Evolutionary conservation across 2,329 filamentous ascomycete genomes (phyloP).

Genomic region (Paecilomyces formosus): DNA sequence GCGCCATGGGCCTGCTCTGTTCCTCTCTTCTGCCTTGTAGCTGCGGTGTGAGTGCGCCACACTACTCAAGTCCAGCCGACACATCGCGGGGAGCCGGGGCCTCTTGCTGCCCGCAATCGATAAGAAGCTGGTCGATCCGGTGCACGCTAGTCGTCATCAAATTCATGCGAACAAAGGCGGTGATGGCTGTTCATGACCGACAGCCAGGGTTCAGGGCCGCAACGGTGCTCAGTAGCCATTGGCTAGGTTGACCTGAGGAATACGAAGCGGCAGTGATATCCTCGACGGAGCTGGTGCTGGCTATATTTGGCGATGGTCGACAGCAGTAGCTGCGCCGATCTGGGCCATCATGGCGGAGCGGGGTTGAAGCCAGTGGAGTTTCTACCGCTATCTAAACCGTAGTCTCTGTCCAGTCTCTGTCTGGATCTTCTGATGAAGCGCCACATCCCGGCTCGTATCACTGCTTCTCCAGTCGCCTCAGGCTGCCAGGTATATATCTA

Average conservation of each 20-base stretch:
- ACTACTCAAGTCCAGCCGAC: not conserved
- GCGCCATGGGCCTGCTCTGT: too few species aligned
- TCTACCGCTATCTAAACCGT: not conserved
- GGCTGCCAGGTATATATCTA: not conserved
- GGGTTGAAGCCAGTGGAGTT: not conserved
- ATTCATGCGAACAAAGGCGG: not conserved
- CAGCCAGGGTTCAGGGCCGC: not conserved
- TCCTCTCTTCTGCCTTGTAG: not conserved
- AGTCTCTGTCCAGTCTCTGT: not conserved
- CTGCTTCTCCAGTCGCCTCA: not conserved
- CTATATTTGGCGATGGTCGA: not conserved
- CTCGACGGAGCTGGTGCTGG: not conserved
- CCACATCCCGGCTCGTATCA: not conserved
- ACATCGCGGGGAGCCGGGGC: not conserved
- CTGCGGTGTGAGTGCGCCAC: not conserved
- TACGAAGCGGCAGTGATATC: not conserved
- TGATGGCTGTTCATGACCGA: not conserved
- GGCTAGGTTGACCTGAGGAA: not conserved
- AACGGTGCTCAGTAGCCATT: not conserved
- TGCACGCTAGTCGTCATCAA: not conserved
- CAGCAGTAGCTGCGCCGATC: not conserved
- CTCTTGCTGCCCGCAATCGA: not conserved
- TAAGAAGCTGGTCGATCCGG: not conserved
- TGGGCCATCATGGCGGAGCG: not conserved
- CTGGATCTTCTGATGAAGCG: not conserved